Evolutionary conservation across 768 basidiomycete species (phyloP), one percentile per base, ranked within the genome.

Genomic region (Macrolepiota dolichaula): DNA sequence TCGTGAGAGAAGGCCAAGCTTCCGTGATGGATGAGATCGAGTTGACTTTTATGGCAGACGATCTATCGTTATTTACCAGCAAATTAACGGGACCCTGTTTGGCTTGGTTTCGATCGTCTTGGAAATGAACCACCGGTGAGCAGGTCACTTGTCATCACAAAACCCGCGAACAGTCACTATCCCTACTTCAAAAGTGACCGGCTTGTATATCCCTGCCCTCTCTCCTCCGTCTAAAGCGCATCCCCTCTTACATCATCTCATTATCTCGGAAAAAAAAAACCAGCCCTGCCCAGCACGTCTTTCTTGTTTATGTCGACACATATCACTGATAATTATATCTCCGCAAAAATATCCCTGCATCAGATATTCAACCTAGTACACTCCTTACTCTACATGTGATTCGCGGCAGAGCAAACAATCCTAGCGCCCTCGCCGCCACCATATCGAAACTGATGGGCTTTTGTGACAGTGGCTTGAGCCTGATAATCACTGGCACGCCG

Each of bases 51-150:
- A 61, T 12, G 29, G 59, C 29, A 61, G 15, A 25, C 42, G 57
- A 57, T 51, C 49, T 49, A 61, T 61, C 51, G 58, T 15, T 42
- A 24, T 44, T 36, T 53, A 12, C 11, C 37, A 13, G 35, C 13
- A 49, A 29, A 55, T 49, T 46, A 54, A 49, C 19, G 17, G 24
- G 35, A 54, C 52, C 36, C 46, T 61, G 59, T 55, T 50, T 60
- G 42, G 52, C 42, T 54, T 47, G 51, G 59, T 53, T 53, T 60
- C 59, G 59, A 15, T 22, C 36, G 56, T 15, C 56, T 59, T 27
- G 37, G 35, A 61, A 55, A 32, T 61, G 59, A 61, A 61, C 59
- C 59, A 54, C 52, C 53, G 59, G 59, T 38, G 53, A 61, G 38
- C 59, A 61, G 59, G 59, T 61, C 59, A 29, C 32, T 32, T 36